phyloP scores from a whole-genome alignment of 306 rosid genomes.

The Medicago lupulina region DNA sequence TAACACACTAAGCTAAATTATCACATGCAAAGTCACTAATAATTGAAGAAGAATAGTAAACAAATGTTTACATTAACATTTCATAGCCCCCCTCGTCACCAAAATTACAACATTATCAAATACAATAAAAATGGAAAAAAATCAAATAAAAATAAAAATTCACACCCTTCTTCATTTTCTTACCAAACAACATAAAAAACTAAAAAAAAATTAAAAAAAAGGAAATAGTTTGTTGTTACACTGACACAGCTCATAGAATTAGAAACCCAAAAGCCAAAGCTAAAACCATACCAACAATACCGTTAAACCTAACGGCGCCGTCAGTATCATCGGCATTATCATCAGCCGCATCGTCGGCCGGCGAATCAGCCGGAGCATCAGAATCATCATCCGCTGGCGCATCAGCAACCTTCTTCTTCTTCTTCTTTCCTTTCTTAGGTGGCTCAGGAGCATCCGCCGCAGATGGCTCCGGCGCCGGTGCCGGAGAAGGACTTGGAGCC shows the following conservation, averaged over 20 bases:
- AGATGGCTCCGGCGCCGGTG: slow-evolving; percentile 64
- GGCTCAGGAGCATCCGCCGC: slow-evolving; percentile 61
- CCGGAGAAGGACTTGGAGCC: slow-evolving; percentile 60
- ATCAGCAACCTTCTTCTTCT: slow-evolving; percentile 44
- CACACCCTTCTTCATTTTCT: slow-evolving; percentile 39
- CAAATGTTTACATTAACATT: slow-evolving; percentile 39
- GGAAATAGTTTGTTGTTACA: background rate
- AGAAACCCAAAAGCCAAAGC: slow-evolving; percentile 46
- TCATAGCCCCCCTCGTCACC: slow-evolving; percentile 31
- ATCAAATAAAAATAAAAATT: slow-evolving; percentile 32
- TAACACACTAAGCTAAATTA: too few species aligned
- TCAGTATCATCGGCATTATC: slow-evolving; percentile 54
- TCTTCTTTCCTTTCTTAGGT: slow-evolving; percentile 33
- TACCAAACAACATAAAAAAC: slow-evolving; percentile 18
- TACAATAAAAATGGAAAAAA: slow-evolving; percentile 19
- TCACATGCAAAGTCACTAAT: background rate
- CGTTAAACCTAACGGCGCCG: slow-evolving; percentile 46
- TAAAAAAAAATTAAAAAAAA: background rate
- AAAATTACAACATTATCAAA: slow-evolving; percentile 44
- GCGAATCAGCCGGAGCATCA: slow-evolving; percentile 55
- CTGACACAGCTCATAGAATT: slow-evolving; percentile 46
- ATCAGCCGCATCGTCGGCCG: slow-evolving; percentile 61
- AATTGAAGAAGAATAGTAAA: background rate
- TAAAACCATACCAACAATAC: slow-evolving; percentile 35
- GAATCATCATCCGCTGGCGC: slow-evolving; percentile 41